Base-by-base conservation (phyloP, 176 grass and related monocot species). In the Otatea glauca region DNA sequence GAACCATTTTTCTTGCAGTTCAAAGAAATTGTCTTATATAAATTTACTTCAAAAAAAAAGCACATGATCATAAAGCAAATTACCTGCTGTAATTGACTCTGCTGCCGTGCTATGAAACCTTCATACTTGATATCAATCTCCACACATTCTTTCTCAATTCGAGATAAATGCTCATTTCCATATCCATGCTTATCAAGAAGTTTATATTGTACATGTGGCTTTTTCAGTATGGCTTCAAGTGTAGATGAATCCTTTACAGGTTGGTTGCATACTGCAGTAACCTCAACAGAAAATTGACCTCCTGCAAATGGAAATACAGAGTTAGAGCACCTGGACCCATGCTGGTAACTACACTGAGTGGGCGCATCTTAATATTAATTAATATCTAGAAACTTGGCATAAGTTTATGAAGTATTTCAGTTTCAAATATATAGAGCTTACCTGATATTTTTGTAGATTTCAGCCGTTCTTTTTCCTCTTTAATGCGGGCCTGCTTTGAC, bases 81-180 rank as follows among this genome's bases (percentile, higher is more conserved):
- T 62, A 98, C 96, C 93, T 98, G 96, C 65, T 96, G 96, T 68
- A 98, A 84, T 41, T 98, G 96, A 53, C 93, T 94, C 44, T 83
- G 87, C 72, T 98, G 93, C 9, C 96, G 86, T 76, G 82, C 82
- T 43, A 98, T 98, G 53, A 95, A 98, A 65, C 96, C 96, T 72
- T 87, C 88, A 9, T 94, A 98, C 60, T 96, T 98, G 70, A 98
- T 95, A 88, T 98, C 96, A 88, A 98, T 94, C 93, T 96, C 96
- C 38, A 95, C 91, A n/a, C 96, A 98, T 77, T 98, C 93, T 88
- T 98, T 98, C 89, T 98, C 93, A 74, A 77, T 90, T 83, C 55
- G 75, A 38, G 96, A 96, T 65, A 98, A 92, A 88, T 62, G 72
- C 68, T 88, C 79, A 50, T 92, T 94, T 72, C 96, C 96, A 54